A percentile compares a stretch with the other conserved stretches of the same genome.
Evolutionary conservation across 306 rosid species (phyloP).

Genomic region (Arachis hypogaea): DNA sequence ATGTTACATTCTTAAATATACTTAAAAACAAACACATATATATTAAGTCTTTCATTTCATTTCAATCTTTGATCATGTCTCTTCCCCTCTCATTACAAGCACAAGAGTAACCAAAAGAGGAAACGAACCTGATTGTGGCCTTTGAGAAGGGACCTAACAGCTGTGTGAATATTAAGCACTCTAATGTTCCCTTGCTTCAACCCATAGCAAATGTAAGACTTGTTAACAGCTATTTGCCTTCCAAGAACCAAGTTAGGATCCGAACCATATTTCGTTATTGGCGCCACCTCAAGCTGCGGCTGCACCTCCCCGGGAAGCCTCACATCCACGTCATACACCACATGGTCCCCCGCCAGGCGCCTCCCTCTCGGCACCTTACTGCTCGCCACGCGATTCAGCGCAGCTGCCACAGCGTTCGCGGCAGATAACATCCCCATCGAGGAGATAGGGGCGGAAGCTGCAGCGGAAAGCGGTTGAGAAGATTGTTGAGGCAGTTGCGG

Average conservation of each 20-base stretch:
- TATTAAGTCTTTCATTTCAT: too few species aligned
- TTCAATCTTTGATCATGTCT: too few species aligned
- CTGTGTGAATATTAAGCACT: constrained; percentile 87
- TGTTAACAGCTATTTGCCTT: constrained; percentile 95
- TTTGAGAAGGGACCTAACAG: constrained; percentile 81
- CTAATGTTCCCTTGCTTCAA: constrained; percentile 91
- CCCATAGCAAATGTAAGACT: constrained; percentile 93
- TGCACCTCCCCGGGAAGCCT: constrained; percentile 84
- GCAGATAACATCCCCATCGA: constrained; percentile 44
- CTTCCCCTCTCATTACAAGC: neutral
- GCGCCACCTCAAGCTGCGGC: constrained; percentile 97
- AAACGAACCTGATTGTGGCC: constrained; percentile 85
- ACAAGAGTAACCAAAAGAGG: neutral
- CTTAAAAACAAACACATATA: neutral
- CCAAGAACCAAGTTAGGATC: constrained; percentile 96
- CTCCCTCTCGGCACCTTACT: constrained; percentile 85
- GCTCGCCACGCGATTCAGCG: constrained; percentile 70
- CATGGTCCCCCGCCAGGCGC: constrained; percentile 75
- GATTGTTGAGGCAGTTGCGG: neutral
- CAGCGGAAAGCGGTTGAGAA: neutral
- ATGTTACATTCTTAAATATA: neutral
- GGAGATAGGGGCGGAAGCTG: neutral
- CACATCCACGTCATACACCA: constrained; percentile 74
- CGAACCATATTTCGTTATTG: constrained; percentile 89
- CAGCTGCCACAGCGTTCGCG: constrained; percentile 45